Evolutionary conservation across 1,284 basidiomycete species (phyloP), one percentile per base, ranked within the genome.

Genomic region (Apiotrichum domesticum): DNA sequence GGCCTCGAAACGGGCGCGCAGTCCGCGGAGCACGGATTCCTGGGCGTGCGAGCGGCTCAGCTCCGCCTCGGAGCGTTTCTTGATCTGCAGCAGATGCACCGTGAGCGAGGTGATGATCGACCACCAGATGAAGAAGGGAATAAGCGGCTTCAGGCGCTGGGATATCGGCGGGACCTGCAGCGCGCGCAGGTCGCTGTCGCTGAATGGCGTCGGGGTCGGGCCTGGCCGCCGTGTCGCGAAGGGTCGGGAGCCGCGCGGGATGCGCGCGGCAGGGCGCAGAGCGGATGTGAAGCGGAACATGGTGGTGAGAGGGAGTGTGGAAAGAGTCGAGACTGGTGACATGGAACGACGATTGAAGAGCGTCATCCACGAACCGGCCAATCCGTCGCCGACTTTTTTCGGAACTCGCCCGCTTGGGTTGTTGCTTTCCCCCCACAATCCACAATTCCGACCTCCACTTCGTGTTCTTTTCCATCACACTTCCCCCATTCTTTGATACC

Each of bases 121-220:
- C 75, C 74, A 77, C 56, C 65, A 68, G 56, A 77, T 68, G 50
- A 77, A 57, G 63, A 75, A 74, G 6, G 75, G 74, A 21, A 77
- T 56, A 7, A 73, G 60, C 3, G 73, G 72, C 47, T 59, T 60
- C 0, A 77, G 65, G 11, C 75, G 70, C 51, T 60, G 51, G 6
- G 59, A 58, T 55, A 77, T 68, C 15, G 74, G 70, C 10, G 75
- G 75, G 6, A 62, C n/a, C 35, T 58, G 46, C 5, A 37, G 4
- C 47, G 35, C n/a, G 35, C 4, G 35, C 34, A 32, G 37, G 10
- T n/a, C 46, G 5, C n/a, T 15, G 13, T 33, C 34, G 42, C 3
- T 6, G 34, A 8, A 8, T 10, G 8, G 35, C 14, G 21, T 21
- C 9, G 9, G 15, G 47, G n/a, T 13, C 33, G 51, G 29, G 3